These are phyloP conservation scores for Verticillium nonalfalfae DNA, from an alignment of 2,329 filamentous ascomycete species.

Conservation along the genomic window DNA sequence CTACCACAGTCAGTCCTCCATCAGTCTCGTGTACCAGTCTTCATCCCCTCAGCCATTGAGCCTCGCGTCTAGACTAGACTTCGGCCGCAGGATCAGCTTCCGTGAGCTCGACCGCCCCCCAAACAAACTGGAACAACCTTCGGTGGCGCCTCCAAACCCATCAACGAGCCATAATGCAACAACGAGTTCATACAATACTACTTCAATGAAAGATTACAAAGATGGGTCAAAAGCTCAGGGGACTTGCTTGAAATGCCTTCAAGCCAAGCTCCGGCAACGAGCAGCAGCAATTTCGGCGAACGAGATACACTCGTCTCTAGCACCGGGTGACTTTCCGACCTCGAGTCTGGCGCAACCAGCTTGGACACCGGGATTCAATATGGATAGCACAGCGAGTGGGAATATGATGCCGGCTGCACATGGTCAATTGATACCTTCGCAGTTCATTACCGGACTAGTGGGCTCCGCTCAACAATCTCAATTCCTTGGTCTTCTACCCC, in stretches of 20 bases:
- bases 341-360: not conserved
- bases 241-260: constrained; percentile 9
- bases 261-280: constrained; percentile 8
- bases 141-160: not conserved
- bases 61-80: not conserved
- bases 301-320: not conserved
- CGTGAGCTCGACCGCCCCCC: not conserved
- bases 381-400: not conserved
- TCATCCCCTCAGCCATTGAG: too few species aligned
- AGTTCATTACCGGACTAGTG: not conserved
- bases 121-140: not conserved
- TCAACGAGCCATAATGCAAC: not conserved
- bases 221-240: not conserved
- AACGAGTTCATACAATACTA: not conserved
- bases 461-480: not conserved
- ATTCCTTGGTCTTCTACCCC: not conserved
- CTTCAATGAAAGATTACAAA: not conserved
- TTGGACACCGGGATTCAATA: not conserved
- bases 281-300: constrained; percentile 2
- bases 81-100: not conserved
- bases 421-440: not conserved
- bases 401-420: not conserved
- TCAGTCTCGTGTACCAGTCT: not conserved
- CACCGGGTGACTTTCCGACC: not conserved
- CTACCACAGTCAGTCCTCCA: not conserved